Base-by-base conservation (phyloP, 2,329 filamentous ascomycete genomes). In the Fusarium brachygibbosum region DNA sequence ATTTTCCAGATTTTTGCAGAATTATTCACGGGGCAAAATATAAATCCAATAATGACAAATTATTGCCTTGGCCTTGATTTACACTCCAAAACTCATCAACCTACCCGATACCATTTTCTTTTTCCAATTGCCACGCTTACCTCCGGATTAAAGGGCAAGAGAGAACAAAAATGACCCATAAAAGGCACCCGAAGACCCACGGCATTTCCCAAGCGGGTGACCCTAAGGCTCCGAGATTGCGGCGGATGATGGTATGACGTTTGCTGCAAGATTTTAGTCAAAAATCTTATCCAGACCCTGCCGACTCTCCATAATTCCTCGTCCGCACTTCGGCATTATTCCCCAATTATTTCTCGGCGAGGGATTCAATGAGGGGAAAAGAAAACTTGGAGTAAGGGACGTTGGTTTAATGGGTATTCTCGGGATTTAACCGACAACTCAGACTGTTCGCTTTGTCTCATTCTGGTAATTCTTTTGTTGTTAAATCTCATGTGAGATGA, bases 331-430 rank as follows among this genome's bases (percentile, higher is more conserved):
- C 61, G 61, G 61, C 59, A 44, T 25, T 64, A 63, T 63, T 63
- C 59, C 51, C 61, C 61, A 58, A 64, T 63, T 63, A 46, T 63
- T 63, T 29, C 59, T 64, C 42, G 58, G 50, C n/a, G 42, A 29
- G 25, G 25, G 46, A 50, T 29, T 29, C 32, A 23, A 53, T 63
- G 42, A 63, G 57, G 57, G 57, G 52, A 34, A 40, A 37, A 11
- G 37, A 35, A 21, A 45, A 45, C 32, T 63, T 63, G 61, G 61
- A 63, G 61, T 64, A 63, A 63, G 32, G 40, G 29, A 19, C 13
- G 35, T 3, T 17, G 21, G 31, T 52, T 31, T 40, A 37, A 63
- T 63, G 58, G 59, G 38, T 46, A 63, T 63, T 48, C 35, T 63
- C 59, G 41, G 59, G 40, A 34, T 34, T 48, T 55, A 48, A 55